Evolutionary conservation across 2,329 filamentous ascomycete genomes (phyloP), one percentile per base, ranked within the genome.

Genomic region (Penicillium brevicompactum): DNA sequence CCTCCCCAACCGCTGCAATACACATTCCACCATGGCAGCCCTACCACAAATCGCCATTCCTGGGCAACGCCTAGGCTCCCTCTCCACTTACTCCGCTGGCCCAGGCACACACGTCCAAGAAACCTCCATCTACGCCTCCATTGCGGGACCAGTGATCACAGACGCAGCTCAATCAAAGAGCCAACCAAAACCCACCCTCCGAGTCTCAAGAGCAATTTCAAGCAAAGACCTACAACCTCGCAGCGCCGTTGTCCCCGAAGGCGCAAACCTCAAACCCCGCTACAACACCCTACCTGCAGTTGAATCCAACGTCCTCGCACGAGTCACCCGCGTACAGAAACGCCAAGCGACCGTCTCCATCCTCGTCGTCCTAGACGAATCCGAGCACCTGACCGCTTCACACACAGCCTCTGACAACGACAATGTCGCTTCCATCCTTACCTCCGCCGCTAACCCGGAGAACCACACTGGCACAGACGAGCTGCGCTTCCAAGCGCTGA

Each of bases 261-360:
- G 59, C 18, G 6, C 50, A 32, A 64, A 61, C 5, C 62, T 61
- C 54, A 70, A 73, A 46, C 71, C 77, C 65, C 85, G 84, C 71
- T 84, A 84, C 58, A 89, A 91, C 72, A 84, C 92, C 49, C 82
- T 97, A 7, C 94, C 94, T 1, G 86, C 90, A 63, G 90, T 97
- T 40, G 85, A 87, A 67, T 89, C 89, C 65, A 81, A 87, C 14
- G 91, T 97, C 38, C 84, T 99, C 38, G 92, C 90, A 60, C 86
- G 89, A 34, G 90, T 99, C 40, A 91, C 91, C 34, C 88, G 93
- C 46, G 88, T 97, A 53, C 88, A 90, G 72, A 88, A 90, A 45
- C 86, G 89, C 59, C 92, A 96, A 77, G 92, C 91, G 5, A 89
- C 88, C 24, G 87, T 95, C 51, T 88, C 89, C 21, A 97, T 97